Conservation (phyloP, 495 filamentous ascomycete species). For the Penicillium nucicola region DNA sequence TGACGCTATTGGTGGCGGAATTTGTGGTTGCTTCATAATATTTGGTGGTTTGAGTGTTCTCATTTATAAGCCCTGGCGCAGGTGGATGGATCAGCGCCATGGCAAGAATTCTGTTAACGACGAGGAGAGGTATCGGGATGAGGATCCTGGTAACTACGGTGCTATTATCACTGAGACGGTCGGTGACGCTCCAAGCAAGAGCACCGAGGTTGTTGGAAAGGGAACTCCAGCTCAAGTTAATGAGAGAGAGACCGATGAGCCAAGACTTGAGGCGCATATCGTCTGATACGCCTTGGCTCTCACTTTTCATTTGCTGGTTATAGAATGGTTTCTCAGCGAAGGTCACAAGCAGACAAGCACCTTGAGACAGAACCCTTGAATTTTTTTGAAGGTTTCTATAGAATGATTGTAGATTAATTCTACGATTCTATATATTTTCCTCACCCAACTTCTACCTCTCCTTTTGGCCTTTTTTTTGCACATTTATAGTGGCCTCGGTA, state of each 20-base stretch:
- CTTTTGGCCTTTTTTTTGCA: too few relatives aligned
- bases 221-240: slow-evolving; percentile 10
- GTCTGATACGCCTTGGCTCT: background rate
- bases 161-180: background rate
- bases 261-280: slow-evolving; percentile 17
- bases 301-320: too few relatives aligned
- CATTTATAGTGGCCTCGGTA: too few relatives aligned
- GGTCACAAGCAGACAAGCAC: too few relatives aligned
- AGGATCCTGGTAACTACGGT: background rate
- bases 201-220: slow-evolving; percentile 13
- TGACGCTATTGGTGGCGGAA: slow-evolving; percentile 80
- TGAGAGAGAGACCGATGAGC: slow-evolving; percentile 15
- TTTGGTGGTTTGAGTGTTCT: slow-evolving; percentile 69
- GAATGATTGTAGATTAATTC: too few relatives aligned
- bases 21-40: slow-evolving; percentile 79
- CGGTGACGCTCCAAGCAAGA: background rate
- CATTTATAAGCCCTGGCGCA: slow-evolving; percentile 74
- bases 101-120: slow-evolving; percentile 22
- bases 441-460: too few relatives aligned
- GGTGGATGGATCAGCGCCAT: slow-evolving; percentile 50
- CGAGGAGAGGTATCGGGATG: slow-evolving; percentile 23
- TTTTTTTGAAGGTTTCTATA: too few relatives aligned
- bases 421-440: too few relatives aligned
- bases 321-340: too few relatives aligned
- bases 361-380: too few relatives aligned